Evolutionary conservation across 1,284 basidiomycete genomes (phyloP), one percentile per base, ranked within the genome.

Genomic region (Hymenochaete sp.): DNA sequence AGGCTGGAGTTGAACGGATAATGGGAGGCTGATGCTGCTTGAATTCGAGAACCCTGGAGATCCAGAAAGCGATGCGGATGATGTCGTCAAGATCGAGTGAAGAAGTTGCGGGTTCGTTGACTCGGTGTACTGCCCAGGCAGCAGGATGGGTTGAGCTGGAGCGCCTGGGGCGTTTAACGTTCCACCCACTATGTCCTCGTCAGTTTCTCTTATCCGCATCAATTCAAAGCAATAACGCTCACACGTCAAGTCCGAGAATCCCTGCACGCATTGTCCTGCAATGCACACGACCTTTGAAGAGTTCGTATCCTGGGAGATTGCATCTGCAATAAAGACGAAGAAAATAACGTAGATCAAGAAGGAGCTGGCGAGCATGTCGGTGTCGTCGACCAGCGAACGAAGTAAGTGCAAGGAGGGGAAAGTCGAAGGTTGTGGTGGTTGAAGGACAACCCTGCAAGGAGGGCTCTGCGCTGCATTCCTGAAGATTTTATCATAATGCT

Each of bases 251-350:
- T 85, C 84, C 24, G 80, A 75, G 62, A 66, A 73, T 49, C 82
- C 82, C 62, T 85, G 71, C 49, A 85, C 64, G 67, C 82, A 86
- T 81, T 86, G 82, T 53, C 82, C 83, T 60, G 82, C 79, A 81
- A 84, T 66, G 70, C 82, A 86, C 49, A 86, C 67, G 49, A 85
- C 77, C 32, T 35, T 35, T 19, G 32, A n/a, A 57, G 72, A 27
- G 19, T n/a, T 21, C 22, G 7, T 13, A 8, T 36, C 26, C 13
- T 26, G 57, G 72, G 65, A n/a, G n/a, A n/a, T n/a, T n/a, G n/a
- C n/a, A n/a, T n/a, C 58, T 74, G 74, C 67, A 55, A 65, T 68
- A 59, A 65, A 67, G 58, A 66, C 64, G 62, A 62, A 59, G 59
- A 67, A 55, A 56, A 74, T 56, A 46, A 62, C 61, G 57, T 68